phyloP scores from a whole-genome alignment of 2,329 filamentous ascomycete genomes.

The Ascocoryne sarcoides region DNA sequence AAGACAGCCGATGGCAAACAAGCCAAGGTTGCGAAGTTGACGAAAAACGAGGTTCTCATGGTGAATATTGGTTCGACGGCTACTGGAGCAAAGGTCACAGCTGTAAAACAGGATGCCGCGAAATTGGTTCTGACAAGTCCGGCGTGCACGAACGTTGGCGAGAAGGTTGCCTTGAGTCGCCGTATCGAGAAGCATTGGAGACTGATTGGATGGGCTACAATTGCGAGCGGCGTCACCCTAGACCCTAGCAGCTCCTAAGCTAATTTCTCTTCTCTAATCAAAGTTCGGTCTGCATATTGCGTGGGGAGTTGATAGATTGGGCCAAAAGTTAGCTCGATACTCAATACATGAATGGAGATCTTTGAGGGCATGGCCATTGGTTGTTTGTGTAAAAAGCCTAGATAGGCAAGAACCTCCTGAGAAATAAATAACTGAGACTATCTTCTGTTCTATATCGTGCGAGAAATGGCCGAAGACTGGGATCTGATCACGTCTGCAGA shows the following conservation, averaged over 20 bases:
- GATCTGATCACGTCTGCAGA: too few relatives aligned
- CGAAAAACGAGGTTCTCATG: constrained; percentile 99
- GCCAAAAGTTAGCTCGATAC: constrained; percentile 20
- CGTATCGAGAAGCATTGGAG: constrained; percentile 99
- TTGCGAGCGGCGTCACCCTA: constrained; percentile 28
- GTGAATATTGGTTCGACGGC: constrained; percentile 98
- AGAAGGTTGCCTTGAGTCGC: constrained; percentile 93
- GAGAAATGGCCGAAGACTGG: too few relatives aligned
- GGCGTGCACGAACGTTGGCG: constrained; percentile 92
- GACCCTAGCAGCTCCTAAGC: constrained; percentile 26
- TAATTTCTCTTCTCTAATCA: constrained; percentile 1
- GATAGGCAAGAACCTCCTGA: too few relatives aligned
- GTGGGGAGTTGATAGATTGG: constrained; percentile 22
- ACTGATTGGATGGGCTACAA: constrained; percentile 80
- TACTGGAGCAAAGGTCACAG: constrained; percentile 92
- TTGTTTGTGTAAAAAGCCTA: too few relatives aligned
- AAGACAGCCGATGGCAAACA: constrained; percentile 98
- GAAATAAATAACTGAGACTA: too few relatives aligned
- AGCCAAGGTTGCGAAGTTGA: constrained; percentile 95
- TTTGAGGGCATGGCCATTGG: too few relatives aligned
- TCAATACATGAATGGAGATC: constrained; percentile 3
- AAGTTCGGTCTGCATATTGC: constrained; percentile 13
- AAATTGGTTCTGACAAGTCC: constrained; percentile 89
- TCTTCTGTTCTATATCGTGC: too few relatives aligned
- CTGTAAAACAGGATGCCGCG: constrained; percentile 94